These are phyloP conservation scores for Ophiostoma himal-ulmi DNA, from an alignment of 2,329 filamentous ascomycete species.

Conservation along the genomic window DNA sequence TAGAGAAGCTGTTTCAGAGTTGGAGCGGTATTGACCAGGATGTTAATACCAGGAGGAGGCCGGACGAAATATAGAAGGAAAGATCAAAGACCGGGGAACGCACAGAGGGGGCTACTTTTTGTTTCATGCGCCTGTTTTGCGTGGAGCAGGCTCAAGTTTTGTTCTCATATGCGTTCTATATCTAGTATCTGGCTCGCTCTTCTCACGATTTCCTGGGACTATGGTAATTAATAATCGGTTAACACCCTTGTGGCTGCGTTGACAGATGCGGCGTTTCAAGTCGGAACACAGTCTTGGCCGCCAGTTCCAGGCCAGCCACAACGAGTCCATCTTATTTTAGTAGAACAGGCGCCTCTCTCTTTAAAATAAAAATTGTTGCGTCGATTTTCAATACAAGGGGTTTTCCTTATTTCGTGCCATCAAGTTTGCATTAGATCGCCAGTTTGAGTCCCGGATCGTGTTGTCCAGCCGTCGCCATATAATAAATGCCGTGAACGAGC, in stretches of 20 bases:
- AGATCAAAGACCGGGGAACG: background rate
- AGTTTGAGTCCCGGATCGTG: background rate
- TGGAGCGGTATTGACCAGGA: background rate
- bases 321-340: background rate
- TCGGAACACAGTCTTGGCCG: background rate
- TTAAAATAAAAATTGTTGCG: no score
- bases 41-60: background rate
- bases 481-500: background rate
- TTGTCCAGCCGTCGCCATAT: background rate
- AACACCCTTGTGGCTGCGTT: background rate
- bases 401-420: no score
- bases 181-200: background rate
- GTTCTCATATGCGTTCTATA: no score
- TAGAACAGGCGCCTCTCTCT: background rate
- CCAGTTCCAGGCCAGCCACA: background rate
- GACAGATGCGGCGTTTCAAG: conserved; percentile 9
- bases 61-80: background rate
- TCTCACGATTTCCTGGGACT: background rate
- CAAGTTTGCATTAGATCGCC: background rate
- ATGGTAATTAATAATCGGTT: background rate
- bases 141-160: background rate
- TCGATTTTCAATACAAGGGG: no score
- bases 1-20: background rate
- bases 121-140: background rate
- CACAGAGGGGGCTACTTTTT: background rate